These are phyloP conservation scores for Lactifluus rugatus DNA, from an alignment of 768 basidiomycete species.

Conservation along the genomic window DNA sequence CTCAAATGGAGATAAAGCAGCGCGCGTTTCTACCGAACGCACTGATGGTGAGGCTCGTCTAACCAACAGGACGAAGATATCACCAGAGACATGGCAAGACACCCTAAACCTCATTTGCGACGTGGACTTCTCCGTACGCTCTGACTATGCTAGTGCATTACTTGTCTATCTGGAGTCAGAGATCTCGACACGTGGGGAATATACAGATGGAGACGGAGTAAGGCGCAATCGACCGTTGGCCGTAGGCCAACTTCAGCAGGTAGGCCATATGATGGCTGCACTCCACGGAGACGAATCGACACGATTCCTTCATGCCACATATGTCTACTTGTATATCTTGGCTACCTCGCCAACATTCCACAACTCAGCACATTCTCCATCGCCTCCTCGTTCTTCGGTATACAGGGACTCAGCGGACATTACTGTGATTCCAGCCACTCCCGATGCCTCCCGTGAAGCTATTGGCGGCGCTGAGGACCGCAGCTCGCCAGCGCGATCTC, in stretches of 20 bases:
- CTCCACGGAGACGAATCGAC: conserved; percentile 53
- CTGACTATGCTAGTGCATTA: conserved; percentile 67
- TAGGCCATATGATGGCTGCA: conserved; percentile 36
- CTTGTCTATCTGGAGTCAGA: conserved; percentile 69
- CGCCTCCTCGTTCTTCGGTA: conserved; percentile 28
- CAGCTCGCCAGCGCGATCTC: conserved; percentile 27
- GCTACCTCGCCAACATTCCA: conserved; percentile 57
- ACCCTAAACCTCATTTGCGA: conserved; percentile 81
- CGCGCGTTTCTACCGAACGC: conserved; percentile 10
- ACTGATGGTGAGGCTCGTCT: conserved; percentile 27
- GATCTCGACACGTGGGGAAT: conserved; percentile 54
- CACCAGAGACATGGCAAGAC: conserved; percentile 86
- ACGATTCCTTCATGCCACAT: conserved; percentile 68
- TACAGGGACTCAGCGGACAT: conserved; percentile 16
- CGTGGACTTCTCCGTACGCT: conserved; percentile 61
- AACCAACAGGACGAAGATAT: conserved; percentile 55
- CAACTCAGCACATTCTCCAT: conserved; percentile 32
- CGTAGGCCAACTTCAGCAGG: conserved; percentile 42
- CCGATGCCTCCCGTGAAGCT: conserved; percentile 26
- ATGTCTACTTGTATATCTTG: conserved; percentile 73
- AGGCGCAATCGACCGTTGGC: conserved; percentile 37
- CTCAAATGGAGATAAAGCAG: conserved; percentile 1
- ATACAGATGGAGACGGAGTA: conserved; percentile 35
- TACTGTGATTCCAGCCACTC: conserved; percentile 16
- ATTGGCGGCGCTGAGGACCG: conserved; percentile 25